A percentile compares a stretch with the other conserved stretches of the same genome.
Evolutionary conservation across 345 rosid genomes (phyloP).

Genomic region (Turritis glabra): DNA sequence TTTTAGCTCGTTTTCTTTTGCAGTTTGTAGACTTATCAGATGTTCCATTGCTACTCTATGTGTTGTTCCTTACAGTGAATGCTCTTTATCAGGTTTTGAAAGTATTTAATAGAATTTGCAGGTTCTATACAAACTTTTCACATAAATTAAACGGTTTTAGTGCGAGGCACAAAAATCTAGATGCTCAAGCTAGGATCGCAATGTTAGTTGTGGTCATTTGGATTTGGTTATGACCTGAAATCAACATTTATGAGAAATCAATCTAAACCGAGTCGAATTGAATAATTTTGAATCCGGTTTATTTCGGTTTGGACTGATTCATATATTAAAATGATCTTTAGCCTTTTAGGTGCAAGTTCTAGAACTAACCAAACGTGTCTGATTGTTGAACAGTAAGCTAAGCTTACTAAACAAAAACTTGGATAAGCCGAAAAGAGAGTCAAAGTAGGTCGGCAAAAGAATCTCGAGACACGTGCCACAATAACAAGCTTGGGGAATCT

Average conservation of each 20-base stretch:
- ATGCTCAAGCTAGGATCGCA: neutral
- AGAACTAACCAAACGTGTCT: slow-evolving; percentile 18
- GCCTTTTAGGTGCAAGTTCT: slow-evolving; percentile 9
- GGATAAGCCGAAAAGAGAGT: neutral
- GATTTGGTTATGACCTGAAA: neutral
- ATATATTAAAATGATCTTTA: neutral
- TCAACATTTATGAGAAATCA: neutral
- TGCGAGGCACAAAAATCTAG: neutral
- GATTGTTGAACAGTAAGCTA: slow-evolving; percentile 2
- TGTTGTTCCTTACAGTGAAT: slow-evolving; percentile 16
- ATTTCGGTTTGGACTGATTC: neutral
- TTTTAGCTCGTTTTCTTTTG: slow-evolving; percentile 15
- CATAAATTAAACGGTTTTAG: neutral
- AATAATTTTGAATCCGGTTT: neutral
- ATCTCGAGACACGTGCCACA: slow-evolving; percentile 16
- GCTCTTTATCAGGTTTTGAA: slow-evolving; percentile 19
- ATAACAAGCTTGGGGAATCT: slow-evolving; percentile 16
- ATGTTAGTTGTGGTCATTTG: neutral
- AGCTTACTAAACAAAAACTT: neutral
- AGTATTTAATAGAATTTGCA: neutral
- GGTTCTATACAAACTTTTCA: neutral
- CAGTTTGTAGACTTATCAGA: slow-evolving; percentile 27
- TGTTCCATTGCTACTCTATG: slow-evolving; percentile 16
- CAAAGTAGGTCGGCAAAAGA: slow-evolving; percentile 28
- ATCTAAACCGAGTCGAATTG: neutral